Percentiles rank a stretch among this genome's conserved stretches.
phyloP scores from a whole-genome alignment of 2,329 filamentous ascomycete species.

The Diaporthe destruens region DNA sequence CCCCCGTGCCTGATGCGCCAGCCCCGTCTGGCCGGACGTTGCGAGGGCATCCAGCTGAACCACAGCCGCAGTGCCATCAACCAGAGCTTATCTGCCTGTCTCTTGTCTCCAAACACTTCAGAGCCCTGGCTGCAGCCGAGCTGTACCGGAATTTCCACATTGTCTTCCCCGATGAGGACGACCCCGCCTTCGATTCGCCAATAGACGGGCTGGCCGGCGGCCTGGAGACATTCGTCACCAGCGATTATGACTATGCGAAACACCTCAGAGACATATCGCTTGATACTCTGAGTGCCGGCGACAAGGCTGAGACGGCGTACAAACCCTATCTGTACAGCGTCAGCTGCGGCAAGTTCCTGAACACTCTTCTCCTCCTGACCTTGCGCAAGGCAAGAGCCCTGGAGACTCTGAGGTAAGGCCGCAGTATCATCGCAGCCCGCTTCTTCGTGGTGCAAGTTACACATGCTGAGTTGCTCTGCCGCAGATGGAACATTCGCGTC shows the following conservation, averaged over 20 bases:
- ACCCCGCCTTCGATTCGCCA: conserved; percentile 62
- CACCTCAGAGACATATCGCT: conserved; percentile 68
- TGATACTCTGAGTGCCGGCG: conserved; percentile 65
- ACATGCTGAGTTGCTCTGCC: conserved; percentile 28
- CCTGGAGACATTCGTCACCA: conserved; percentile 72
- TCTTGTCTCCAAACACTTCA: conserved; percentile 69
- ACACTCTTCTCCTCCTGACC: conserved; percentile 69
- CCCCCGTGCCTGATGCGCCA: conserved; percentile 1
- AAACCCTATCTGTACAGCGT: conserved; percentile 66
- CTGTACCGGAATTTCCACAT: conserved; percentile 73
- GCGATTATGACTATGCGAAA: conserved; percentile 72
- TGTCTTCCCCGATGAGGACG: conserved; percentile 71
- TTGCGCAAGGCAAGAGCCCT: conserved; percentile 67
- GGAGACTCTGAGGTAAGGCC: conserved; percentile 67
- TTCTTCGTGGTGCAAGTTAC: neutral
- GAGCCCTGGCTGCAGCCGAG: conserved; percentile 67
- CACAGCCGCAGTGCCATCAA: conserved; percentile 59
- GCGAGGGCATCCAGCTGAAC: conserved; percentile 36
- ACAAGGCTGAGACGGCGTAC: conserved; percentile 66
- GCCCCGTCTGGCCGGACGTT: neutral
- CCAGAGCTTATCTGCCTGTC: conserved; percentile 68
- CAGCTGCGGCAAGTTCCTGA: conserved; percentile 74
- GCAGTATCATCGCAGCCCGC: conserved; percentile 15
- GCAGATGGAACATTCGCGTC: conserved; percentile 73
- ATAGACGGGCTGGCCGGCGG: conserved; percentile 69